Evolutionary conservation across 2,329 filamentous ascomycete species (phyloP).

Genomic region (Sodiomyces alkalinus): DNA sequence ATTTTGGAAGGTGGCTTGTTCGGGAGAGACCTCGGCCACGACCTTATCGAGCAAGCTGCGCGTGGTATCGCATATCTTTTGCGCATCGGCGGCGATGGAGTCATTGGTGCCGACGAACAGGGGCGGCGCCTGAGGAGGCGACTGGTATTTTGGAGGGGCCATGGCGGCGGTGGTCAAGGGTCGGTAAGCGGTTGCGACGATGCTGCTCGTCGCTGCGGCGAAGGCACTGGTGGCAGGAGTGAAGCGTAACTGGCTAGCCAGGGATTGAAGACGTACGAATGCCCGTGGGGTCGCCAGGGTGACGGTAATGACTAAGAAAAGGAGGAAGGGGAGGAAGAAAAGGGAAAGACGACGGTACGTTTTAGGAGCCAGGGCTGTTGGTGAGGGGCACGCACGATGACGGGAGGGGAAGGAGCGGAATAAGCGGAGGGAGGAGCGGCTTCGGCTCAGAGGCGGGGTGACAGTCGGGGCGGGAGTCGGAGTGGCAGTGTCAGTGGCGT

Average conservation of each 20-base stretch:
- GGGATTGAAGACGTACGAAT: constrained; percentile 39
- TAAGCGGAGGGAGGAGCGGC: background rate
- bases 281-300: constrained; percentile 53
- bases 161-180: constrained; percentile 38
- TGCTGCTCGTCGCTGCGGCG: too few species aligned
- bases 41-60: constrained; percentile 52
- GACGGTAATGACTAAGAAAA: constrained; percentile 40
- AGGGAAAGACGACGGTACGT: constrained; percentile 22
- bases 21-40: constrained; percentile 41
- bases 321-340: constrained; percentile 34
- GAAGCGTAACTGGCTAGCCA: constrained; percentile 40
- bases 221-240: constrained; percentile 13
- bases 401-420: background rate
- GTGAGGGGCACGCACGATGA: constrained; percentile 4
- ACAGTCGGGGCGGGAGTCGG: background rate
- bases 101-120: constrained; percentile 62
- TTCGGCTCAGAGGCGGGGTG: background rate
- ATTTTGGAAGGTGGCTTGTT: constrained; percentile 37
- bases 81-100: constrained; percentile 50
- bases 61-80: constrained; percentile 47
- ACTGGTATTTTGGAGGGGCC: constrained; percentile 52
- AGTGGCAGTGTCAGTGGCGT: background rate
- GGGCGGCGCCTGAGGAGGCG: constrained; percentile 63
- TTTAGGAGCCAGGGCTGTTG: constrained; percentile 19
- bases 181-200: constrained; percentile 13